Evolutionary conservation across 2,329 filamentous ascomycete genomes (phyloP).

Genomic region (Alternaria conjuncta): DNA sequence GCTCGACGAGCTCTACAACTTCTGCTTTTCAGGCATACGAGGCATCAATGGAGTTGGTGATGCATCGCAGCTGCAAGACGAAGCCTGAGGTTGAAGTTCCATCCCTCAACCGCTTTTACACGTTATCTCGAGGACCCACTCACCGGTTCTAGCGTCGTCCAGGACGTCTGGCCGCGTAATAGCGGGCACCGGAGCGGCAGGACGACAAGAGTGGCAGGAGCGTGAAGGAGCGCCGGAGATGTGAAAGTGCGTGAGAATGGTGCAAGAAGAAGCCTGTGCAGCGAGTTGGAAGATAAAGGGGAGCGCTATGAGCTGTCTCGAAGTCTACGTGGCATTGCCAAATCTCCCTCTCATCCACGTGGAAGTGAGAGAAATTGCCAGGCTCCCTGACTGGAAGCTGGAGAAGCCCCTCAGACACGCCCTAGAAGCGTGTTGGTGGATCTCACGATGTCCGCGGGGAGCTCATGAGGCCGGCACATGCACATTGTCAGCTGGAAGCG

Average conservation of each 20-base stretch:
- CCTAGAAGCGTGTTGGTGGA: neutral
- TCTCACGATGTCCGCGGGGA: neutral
- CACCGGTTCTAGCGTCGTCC: conserved; percentile 10
- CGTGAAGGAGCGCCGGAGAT: neutral
- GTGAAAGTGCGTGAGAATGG: neutral
- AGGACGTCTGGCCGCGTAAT: conserved; percentile 14
- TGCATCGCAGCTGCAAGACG: conserved; percentile 26
- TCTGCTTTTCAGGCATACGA: conserved; percentile 4
- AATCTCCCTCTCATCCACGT: neutral
- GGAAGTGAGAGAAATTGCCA: neutral
- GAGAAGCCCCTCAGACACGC: neutral
- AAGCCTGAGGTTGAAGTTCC: conserved; percentile 20
- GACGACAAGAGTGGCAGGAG: neutral
- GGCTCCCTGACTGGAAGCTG: neutral
- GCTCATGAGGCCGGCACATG: conserved; percentile 1
- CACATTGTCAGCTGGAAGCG: neutral
- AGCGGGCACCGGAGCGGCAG: neutral
- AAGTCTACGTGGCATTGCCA: neutral
- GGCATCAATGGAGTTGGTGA: conserved; percentile 9
- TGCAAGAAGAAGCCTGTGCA: neutral
- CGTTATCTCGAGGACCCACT: conserved; percentile 13
- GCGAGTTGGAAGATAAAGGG: neutral
- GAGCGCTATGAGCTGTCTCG: neutral
- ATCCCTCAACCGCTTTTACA: conserved; percentile 13
- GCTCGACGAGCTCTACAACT: conserved; percentile 27